Conservation (phyloP, 768 basidiomycete species). For the Arthromyces matolae region DNA sequence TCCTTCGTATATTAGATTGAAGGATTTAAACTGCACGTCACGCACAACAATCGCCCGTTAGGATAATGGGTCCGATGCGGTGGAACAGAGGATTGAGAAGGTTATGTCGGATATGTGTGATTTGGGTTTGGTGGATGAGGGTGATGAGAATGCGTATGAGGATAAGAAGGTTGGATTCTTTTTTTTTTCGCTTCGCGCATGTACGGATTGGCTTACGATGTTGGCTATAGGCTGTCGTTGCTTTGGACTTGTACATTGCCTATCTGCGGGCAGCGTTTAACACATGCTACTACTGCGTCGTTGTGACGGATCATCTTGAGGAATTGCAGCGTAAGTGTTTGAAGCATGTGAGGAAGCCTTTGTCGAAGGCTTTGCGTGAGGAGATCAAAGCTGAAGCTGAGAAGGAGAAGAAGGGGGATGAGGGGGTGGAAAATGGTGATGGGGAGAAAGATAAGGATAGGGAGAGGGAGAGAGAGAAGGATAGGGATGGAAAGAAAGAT, state of each 20-base stretch:
- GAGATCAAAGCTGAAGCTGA: conserved; percentile 58
- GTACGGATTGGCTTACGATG: not conserved
- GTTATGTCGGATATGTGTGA: conserved; percentile 67
- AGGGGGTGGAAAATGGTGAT: conserved; percentile 37
- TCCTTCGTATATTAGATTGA: conserved; percentile 67
- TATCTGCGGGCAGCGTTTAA: conserved; percentile 91
- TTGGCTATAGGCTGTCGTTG: conserved; percentile 58
- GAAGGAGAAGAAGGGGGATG: conserved; percentile 45
- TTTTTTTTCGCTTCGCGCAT: conserved; percentile 6
- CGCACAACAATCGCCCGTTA: conserved; percentile 72
- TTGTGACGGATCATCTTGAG: conserved; percentile 89
- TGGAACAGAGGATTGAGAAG: conserved; percentile 79
- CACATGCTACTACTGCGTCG: conserved; percentile 97
- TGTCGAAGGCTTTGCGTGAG: conserved; percentile 58
- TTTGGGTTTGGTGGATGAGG: conserved; percentile 53
- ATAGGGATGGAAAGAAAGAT: conserved; percentile 28
- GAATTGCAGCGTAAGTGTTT: conserved; percentile 94
- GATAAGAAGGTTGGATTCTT: conserved; percentile 58
- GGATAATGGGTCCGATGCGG: conserved; percentile 70
- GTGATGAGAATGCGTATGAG: conserved; percentile 64
- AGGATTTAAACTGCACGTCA: conserved; percentile 90
- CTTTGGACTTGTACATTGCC: conserved; percentile 89
- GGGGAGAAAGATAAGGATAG: conserved; percentile 34
- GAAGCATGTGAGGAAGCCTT: conserved; percentile 80
- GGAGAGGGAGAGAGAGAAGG: conserved; percentile 32